Conservation (phyloP, 192 early-diverging fungal species). For the Coemansia sp. region DNA sequence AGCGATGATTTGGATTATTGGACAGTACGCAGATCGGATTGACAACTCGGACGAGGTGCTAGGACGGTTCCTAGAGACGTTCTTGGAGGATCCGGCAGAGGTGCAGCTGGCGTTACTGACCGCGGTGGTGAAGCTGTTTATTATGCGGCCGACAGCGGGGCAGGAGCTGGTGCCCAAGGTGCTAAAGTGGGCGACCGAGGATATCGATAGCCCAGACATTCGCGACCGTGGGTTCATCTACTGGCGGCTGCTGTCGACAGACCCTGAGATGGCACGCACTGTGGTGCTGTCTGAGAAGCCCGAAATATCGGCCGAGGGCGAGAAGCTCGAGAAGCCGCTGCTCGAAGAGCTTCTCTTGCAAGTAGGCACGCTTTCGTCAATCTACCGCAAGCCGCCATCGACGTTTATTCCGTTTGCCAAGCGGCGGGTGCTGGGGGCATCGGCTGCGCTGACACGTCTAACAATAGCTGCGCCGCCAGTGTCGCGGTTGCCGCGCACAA, state of each 20-base stretch:
- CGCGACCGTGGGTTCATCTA: constrained; percentile 98
- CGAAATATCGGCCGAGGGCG: constrained; percentile 90
- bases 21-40: constrained; percentile 96
- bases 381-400: constrained; percentile 90
- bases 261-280: constrained; percentile 70
- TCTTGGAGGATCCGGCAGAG: constrained; percentile 85
- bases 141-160: constrained; percentile 86
- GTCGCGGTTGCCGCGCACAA: constrained; percentile 44
- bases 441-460: constrained; percentile 46
- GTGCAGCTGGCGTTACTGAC: constrained; percentile 94
- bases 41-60: constrained; percentile 93
- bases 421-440: constrained; percentile 43
- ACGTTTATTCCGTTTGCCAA: constrained; percentile 77
- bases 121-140: constrained; percentile 94
- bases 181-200: constrained; percentile 92
- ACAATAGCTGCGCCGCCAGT: constrained; percentile 42
- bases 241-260: constrained; percentile 94
- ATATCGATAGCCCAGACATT: constrained; percentile 95
- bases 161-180: constrained; percentile 94
- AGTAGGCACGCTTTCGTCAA: constrained; percentile 82
- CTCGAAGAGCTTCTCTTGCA: constrained; percentile 87
- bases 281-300: constrained; percentile 93
- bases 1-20: constrained; percentile 99
- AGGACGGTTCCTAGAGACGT: constrained; percentile 82
- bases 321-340: constrained; percentile 81